phyloP scores from a whole-genome alignment of 495 filamentous ascomycete genomes.

The Tirmania nivea region DNA sequence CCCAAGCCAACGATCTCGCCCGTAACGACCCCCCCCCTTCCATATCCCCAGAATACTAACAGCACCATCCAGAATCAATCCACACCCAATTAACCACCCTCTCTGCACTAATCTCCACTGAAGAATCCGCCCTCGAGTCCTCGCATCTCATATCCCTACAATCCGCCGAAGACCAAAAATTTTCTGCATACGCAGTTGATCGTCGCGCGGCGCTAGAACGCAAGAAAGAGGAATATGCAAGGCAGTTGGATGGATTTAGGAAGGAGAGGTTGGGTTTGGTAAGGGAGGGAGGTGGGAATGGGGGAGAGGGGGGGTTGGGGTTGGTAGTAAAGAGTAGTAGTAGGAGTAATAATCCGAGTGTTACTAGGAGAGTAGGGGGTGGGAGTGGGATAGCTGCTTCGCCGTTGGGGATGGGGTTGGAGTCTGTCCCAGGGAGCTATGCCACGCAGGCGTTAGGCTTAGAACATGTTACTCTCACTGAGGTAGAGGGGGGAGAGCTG shows the following conservation, averaged over 20 bases:
- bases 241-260: slow-evolving; percentile 8
- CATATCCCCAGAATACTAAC: background rate
- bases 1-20: background rate
- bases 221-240: slow-evolving; percentile 1
- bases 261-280: slow-evolving; percentile 8
- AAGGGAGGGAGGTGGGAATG: background rate
- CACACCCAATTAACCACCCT: slow-evolving; percentile 1
- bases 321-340: no score
- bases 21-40: background rate
- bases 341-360: no score
- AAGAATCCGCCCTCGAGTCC: background rate
- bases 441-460: no score
- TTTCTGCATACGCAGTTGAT: slow-evolving; percentile 4
- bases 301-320: no score
- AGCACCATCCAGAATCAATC: no score
- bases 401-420: no score
- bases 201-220: slow-evolving; percentile 1
- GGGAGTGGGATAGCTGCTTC: no score
- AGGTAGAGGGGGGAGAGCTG: background rate
- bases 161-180: slow-evolving; percentile 3
- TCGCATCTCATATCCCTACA: slow-evolving; percentile 3
- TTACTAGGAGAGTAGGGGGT: no score
- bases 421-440: no score
- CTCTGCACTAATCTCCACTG: slow-evolving; percentile 1
- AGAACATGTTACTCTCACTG: no score